Evolutionary conservation across 2,329 filamentous ascomycete genomes (phyloP).

Genomic region (Microascus cirrosus): DNA sequence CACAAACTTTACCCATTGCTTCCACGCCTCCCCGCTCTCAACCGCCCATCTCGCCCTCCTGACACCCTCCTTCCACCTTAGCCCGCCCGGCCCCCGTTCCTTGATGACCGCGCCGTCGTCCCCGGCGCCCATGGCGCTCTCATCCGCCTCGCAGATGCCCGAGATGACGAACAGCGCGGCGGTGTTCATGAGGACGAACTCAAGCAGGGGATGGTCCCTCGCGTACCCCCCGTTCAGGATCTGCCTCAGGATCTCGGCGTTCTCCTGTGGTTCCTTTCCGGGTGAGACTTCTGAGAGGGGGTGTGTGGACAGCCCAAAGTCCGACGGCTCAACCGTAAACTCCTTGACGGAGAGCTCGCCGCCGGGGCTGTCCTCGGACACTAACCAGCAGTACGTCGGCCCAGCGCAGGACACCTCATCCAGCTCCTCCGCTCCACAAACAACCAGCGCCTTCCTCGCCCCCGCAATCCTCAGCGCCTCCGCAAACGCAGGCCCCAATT

Average conservation of each 20-base stretch:
- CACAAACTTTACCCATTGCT: conserved; percentile 74
- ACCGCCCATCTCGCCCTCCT: conserved; percentile 81
- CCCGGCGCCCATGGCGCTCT: conserved; percentile 65
- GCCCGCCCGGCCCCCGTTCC: conserved; percentile 74
- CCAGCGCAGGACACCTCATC: conserved; percentile 94
- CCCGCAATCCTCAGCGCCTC: conserved; percentile 71
- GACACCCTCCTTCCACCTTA: conserved; percentile 91
- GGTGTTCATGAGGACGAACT: conserved; percentile 92
- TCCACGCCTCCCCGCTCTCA: conserved; percentile 75
- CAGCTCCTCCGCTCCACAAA: conserved; percentile 89
- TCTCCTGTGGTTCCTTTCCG: conserved; percentile 76
- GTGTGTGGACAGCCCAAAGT: conserved; percentile 75
- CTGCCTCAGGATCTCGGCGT: conserved; percentile 70
- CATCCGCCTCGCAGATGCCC: conserved; percentile 76
- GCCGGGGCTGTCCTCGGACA: conserved; percentile 35
- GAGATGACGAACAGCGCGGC: conserved; percentile 78
- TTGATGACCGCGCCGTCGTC: conserved; percentile 72
- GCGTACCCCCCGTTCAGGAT: conserved; percentile 65
- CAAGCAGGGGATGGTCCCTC: conserved; percentile 70
- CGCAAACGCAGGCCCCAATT: conserved; percentile 80
- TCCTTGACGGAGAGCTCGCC: conserved; percentile 50
- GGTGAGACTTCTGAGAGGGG: conserved; percentile 68
- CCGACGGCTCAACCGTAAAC: conserved; percentile 69
- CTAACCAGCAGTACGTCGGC: conserved; percentile 76
- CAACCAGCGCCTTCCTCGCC: conserved; percentile 72